A percentile compares a stretch with the other conserved stretches of the same genome.
These are phyloP conservation scores for Venturia carpophila DNA, from an alignment of 2,329 filamentous ascomycete genomes.

Conservation along the genomic window DNA sequence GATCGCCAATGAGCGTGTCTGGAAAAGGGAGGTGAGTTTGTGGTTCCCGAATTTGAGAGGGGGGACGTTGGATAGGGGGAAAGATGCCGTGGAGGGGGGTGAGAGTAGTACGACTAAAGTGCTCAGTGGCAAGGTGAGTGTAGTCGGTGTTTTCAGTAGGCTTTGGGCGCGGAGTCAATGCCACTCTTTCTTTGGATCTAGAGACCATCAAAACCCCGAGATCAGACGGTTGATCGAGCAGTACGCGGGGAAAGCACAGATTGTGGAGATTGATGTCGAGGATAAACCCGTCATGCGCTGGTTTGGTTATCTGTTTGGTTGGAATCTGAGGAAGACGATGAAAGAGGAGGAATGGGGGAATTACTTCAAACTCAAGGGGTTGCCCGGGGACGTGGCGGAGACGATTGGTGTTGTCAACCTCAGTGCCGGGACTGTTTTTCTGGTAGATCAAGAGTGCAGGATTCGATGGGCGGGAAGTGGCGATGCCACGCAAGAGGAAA, in stretches of 20 bases:
- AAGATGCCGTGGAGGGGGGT: constrained; percentile 28
- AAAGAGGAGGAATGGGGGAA: constrained; percentile 45
- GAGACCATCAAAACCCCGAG: constrained; percentile 53
- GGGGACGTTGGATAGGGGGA: constrained; percentile 51
- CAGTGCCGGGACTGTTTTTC: constrained; percentile 89
- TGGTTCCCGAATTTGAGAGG: constrained; percentile 93
- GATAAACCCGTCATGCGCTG: constrained; percentile 61
- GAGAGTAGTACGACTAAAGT: constrained; percentile 58
- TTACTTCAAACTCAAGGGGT: constrained; percentile 51
- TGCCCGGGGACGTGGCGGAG: constrained; percentile 49
- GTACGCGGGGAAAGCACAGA: constrained; percentile 54
- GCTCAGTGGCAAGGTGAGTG: constrained; percentile 63
- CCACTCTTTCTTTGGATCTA: constrained; percentile 58
- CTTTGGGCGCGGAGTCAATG: constrained; percentile 80
- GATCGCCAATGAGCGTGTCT: constrained; percentile 72
- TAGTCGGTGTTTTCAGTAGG: constrained; percentile 76
- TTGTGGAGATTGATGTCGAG: constrained; percentile 82
- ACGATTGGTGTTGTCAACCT: constrained; percentile 68
- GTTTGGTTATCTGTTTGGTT: constrained; percentile 49
- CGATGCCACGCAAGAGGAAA: constrained; percentile 56
- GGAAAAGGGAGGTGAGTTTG: constrained; percentile 71
- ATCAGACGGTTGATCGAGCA: constrained; percentile 37
- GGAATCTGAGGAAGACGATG: constrained; percentile 41
- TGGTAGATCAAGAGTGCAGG: constrained; percentile 78
- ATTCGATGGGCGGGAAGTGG: constrained; percentile 93